Evolutionary conservation across 306 rosid genomes (phyloP).

Genomic region (Vicia sativa): DNA sequence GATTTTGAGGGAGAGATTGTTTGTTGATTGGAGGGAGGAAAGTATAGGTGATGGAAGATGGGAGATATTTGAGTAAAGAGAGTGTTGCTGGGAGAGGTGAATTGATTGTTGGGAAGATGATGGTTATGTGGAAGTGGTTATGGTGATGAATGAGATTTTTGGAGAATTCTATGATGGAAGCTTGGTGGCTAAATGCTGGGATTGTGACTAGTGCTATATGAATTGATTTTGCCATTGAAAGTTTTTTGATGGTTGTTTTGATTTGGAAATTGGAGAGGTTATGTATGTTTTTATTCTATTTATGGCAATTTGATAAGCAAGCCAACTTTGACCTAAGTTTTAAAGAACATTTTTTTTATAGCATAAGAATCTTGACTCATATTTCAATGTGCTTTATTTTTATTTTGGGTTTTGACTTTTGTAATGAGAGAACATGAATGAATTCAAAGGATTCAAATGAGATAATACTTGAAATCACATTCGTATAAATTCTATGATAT

Average conservation of each 20-base stretch:
- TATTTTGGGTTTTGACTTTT: too few species aligned
- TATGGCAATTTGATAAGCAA: background rate
- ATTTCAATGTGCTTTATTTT: too few species aligned
- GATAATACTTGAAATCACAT: too few species aligned
- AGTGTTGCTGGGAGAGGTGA: constrained; percentile 20
- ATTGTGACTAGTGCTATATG: constrained; percentile 36
- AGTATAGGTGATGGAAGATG: background rate
- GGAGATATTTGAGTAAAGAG: constrained; percentile 27
- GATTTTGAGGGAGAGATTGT: constrained; percentile 20
- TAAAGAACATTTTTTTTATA: too few species aligned
- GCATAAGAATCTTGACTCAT: too few species aligned
- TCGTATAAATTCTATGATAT: too few species aligned
- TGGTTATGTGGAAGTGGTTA: constrained; percentile 31
- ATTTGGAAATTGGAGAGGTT: background rate
- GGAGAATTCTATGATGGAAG: constrained; percentile 37
- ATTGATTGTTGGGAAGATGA: constrained; percentile 41
- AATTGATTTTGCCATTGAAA: constrained; percentile 35
- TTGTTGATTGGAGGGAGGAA: constrained; percentile 40
- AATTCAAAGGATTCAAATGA: too few species aligned
- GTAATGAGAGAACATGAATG: too few species aligned
- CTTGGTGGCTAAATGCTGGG: constrained; percentile 39
- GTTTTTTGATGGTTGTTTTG: background rate
- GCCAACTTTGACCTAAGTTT: background rate
- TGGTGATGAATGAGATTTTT: constrained; percentile 38
- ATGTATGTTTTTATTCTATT: background rate